phyloP scores from a whole-genome alignment of 768 basidiomycete genomes.

The Udeniomyces megalosporus region DNA sequence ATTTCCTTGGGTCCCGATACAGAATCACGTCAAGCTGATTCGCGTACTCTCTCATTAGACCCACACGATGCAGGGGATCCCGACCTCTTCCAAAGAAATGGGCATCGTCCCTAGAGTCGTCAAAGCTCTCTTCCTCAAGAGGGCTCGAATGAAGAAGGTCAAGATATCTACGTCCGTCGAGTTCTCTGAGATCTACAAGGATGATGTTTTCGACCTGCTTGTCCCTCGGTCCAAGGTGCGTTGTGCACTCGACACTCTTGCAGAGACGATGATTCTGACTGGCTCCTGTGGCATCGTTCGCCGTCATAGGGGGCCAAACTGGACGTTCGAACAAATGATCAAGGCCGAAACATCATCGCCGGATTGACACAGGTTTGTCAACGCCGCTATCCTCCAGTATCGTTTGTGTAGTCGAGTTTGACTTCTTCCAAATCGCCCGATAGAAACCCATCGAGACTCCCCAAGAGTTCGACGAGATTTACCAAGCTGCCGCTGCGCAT shows the following conservation, averaged over 20 bases:
- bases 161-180: slow-evolving; percentile 33
- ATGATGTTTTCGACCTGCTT: slow-evolving; percentile 75
- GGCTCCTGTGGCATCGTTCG: too few species aligned
- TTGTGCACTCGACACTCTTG: not conserved
- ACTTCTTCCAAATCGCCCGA: too few species aligned
- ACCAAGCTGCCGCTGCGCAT: slow-evolving; percentile 36
- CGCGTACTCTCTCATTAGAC: not conserved
- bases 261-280: too few species aligned
- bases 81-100: slow-evolving; percentile 36
- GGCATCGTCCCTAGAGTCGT: slow-evolving; percentile 74
- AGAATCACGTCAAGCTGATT: too few species aligned
- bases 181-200: slow-evolving; percentile 35
- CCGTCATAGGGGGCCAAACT: too few species aligned
- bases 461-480: slow-evolving; percentile 39
- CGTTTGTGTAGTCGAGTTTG: not conserved
- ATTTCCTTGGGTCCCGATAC: too few species aligned
- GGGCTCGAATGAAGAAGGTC: slow-evolving; percentile 18
- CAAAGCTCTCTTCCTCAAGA: slow-evolving; percentile 33
- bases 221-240: slow-evolving; percentile 33
- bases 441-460: slow-evolving; percentile 30
- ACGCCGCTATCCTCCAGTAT: not conserved
- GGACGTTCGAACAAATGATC: slow-evolving; percentile 40
- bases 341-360: slow-evolving; percentile 42
- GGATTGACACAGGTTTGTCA: slow-evolving; percentile 37
- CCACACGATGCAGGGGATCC: slow-evolving; percentile 77